phyloP scores from a whole-genome alignment of 2,329 filamentous ascomycete species.

The Nigrograna mackinnonii region DNA sequence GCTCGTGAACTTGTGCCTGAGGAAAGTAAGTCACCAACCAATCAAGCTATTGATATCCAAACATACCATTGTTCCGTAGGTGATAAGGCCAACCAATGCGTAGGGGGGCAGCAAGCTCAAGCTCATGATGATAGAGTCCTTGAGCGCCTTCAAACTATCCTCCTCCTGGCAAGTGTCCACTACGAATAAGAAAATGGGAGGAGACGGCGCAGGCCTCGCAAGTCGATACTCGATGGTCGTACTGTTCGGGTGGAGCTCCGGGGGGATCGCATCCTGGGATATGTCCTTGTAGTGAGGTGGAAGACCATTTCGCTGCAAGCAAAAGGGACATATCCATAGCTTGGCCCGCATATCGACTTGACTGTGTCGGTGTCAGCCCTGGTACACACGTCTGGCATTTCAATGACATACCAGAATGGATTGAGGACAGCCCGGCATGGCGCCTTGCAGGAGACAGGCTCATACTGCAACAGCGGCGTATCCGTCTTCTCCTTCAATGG shows the following conservation, averaged over 20 bases:
- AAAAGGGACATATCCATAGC: slow-evolving; percentile 90
- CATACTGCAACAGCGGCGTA: slow-evolving; percentile 87
- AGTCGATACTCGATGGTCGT: slow-evolving; percentile 90
- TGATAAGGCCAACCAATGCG: slow-evolving; percentile 80
- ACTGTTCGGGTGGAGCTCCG: slow-evolving; percentile 78
- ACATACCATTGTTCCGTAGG: slow-evolving; percentile 86
- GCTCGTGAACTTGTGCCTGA: slow-evolving; percentile 92
- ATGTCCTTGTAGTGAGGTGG: slow-evolving; percentile 91
- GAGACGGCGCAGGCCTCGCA: slow-evolving; percentile 78
- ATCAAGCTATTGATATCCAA: not conserved
- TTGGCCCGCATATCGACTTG: slow-evolving; percentile 83
- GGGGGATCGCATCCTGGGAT: slow-evolving; percentile 78
- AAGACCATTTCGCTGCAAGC: slow-evolving; percentile 79
- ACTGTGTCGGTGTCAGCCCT: slow-evolving; percentile 47
- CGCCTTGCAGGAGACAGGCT: slow-evolving; percentile 94
- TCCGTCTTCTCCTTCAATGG: slow-evolving; percentile 93
- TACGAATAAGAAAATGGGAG: slow-evolving; percentile 85
- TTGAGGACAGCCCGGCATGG: slow-evolving; percentile 96
- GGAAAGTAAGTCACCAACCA: slow-evolving; percentile 16
- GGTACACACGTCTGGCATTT: no score
- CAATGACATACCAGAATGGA: slow-evolving; percentile 78
- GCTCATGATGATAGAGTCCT: slow-evolving; percentile 86
- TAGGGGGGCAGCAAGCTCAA: slow-evolving; percentile 80
- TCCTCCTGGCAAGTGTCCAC: slow-evolving; percentile 90
- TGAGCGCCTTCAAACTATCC: slow-evolving; percentile 79